phyloP scores from a whole-genome alignment of 805 yeast genomes.

The Barnettozyma vustinii region DNA sequence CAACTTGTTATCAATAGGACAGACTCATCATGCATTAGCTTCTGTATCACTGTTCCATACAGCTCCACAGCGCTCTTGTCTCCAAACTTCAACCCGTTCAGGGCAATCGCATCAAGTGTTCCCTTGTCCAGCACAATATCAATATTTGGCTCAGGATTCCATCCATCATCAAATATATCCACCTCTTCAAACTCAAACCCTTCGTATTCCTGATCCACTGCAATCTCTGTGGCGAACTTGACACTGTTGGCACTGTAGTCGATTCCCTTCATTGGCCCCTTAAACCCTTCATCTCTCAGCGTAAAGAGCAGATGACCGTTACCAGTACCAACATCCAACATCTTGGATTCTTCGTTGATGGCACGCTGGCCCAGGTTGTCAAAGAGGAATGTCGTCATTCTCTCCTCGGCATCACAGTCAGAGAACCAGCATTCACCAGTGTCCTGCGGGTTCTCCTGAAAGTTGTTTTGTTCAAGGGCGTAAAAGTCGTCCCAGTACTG shows the following conservation, averaged over 20 bases:
- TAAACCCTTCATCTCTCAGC: conserved; percentile 57
- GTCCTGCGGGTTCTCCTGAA: conserved; percentile 67
- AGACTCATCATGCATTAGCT: conserved; percentile 49
- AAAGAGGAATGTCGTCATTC: conserved; percentile 67
- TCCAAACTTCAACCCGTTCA: conserved; percentile 53
- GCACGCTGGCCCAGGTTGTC: conserved; percentile 38
- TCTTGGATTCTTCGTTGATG: conserved; percentile 30
- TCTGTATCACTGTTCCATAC: conserved; percentile 57
- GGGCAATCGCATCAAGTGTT: conserved; percentile 92
- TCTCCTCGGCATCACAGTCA: conserved; percentile 88
- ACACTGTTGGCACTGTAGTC: conserved; percentile 87
- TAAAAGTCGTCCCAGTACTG: conserved; percentile 92
- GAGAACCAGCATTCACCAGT: conserved; percentile 97
- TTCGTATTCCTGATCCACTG: conserved; percentile 34
- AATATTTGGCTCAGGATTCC: conserved; percentile 38
- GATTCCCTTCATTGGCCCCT: conserved; percentile 61
- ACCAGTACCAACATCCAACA: conserved; percentile 91
- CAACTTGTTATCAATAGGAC: conserved; percentile 83
- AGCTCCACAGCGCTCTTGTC: conserved; percentile 46
- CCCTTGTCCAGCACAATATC: conserved; percentile 91
- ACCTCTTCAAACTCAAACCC: conserved; percentile 53
- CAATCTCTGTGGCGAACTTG: conserved; percentile 61
- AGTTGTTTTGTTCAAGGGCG: conserved; percentile 64
- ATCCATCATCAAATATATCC: conserved; percentile 52
- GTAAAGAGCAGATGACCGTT: conserved; percentile 86